Evolutionary conservation across 805 yeast genomes (phyloP).

Genomic region (Candida boidinii): DNA sequence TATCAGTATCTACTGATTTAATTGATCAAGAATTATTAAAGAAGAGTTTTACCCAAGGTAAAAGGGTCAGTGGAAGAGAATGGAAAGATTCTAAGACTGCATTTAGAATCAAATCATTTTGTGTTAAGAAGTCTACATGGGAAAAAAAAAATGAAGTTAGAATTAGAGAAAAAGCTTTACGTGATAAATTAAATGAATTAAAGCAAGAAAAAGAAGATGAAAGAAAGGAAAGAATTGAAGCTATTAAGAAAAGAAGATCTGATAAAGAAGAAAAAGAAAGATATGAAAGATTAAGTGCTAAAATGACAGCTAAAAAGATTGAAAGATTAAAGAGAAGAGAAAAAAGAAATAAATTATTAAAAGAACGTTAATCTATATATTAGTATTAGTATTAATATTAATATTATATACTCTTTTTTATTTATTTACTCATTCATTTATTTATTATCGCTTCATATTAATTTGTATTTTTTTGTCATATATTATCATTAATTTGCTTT

Average conservation of each 20-base stretch:
- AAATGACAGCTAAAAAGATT: conserved; percentile 87
- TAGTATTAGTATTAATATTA: background rate
- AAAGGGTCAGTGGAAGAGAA: too few species aligned
- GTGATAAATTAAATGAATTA: conserved; percentile 60
- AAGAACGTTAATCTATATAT: conserved; percentile 50
- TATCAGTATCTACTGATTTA: too few species aligned
- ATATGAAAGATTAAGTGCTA: conserved; percentile 69
- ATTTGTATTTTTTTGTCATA: too few species aligned
- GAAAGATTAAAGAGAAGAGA: conserved; percentile 87
- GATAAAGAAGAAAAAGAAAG: conserved; percentile 85
- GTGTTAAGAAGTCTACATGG: conserved; percentile 58
- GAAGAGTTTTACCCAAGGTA: too few species aligned
- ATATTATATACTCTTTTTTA: background rate
- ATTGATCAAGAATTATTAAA: too few species aligned
- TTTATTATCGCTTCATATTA: too few species aligned
- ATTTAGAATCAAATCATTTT: conserved; percentile 53
- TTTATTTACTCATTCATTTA: too few species aligned
- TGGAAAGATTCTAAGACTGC: conserved; percentile 69
- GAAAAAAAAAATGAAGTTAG: conserved; percentile 58
- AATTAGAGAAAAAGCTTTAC: conserved; percentile 55
- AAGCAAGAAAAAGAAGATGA: conserved; percentile 69
- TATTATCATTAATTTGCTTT: too few species aligned
- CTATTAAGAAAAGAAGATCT: conserved; percentile 64
- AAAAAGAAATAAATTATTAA: conserved; percentile 88
- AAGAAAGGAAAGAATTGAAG: conserved; percentile 43